Evolutionary conservation across 768 basidiomycete species (phyloP).

Genomic region (Auricularia sp.): DNA sequence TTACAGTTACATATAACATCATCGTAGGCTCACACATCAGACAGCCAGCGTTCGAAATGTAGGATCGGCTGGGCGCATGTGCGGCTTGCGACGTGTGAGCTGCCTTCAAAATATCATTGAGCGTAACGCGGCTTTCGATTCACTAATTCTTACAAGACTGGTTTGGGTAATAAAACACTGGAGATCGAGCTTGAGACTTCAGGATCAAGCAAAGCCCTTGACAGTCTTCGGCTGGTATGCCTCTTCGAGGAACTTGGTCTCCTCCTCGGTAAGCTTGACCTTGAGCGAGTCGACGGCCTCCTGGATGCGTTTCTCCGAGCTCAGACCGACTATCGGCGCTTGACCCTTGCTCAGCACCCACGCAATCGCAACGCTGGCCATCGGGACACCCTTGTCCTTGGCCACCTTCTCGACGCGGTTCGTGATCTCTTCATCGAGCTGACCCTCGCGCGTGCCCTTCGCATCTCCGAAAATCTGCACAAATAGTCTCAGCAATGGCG

Average conservation of each 20-base stretch:
- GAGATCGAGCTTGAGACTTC: too few species aligned
- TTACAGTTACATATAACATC: too few species aligned
- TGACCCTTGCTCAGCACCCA: slow-evolving; percentile 31
- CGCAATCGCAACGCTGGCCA: slow-evolving; percentile 35
- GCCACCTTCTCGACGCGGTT: slow-evolving; percentile 35
- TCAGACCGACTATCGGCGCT: slow-evolving; percentile 52
- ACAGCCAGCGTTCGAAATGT: too few species aligned
- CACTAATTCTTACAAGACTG: too few species aligned
- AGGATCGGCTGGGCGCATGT: too few species aligned
- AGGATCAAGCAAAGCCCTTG: slow-evolving; percentile 29
- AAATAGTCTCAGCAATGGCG: neutral
- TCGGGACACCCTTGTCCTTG: slow-evolving; percentile 26
- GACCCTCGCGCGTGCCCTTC: neutral
- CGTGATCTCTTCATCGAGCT: slow-evolving; percentile 12
- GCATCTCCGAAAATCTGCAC: neutral
- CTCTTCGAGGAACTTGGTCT: slow-evolving; percentile 46
- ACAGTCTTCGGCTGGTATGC: slow-evolving; percentile 39
- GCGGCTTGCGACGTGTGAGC: too few species aligned
- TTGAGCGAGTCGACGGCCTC: slow-evolving; percentile 28
- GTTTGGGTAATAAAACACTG: too few species aligned
- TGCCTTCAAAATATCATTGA: too few species aligned
- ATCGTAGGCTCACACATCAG: too few species aligned
- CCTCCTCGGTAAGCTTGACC: slow-evolving; percentile 45
- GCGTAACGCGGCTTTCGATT: too few species aligned
- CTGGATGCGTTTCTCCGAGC: slow-evolving; percentile 36